Percentiles rank a stretch among this genome's conserved stretches.
These are phyloP conservation scores for Cyclostephanos tholiformis DNA, from an alignment of 108 stramenopile species.

Conservation along the genomic window DNA sequence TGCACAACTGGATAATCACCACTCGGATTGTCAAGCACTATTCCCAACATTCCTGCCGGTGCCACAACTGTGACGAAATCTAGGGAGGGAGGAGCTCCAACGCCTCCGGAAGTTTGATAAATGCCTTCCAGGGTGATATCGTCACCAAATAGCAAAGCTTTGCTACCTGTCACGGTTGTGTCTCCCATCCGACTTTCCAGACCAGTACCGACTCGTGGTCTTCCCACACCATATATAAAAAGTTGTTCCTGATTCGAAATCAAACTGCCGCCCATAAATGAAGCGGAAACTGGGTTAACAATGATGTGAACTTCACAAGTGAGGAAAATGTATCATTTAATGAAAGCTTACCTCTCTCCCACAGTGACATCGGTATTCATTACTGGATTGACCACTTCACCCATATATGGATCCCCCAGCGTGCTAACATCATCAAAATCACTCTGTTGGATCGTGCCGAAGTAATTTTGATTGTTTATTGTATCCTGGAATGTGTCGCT, in stretches of 20 bases:
- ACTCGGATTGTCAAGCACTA: conserved; percentile 86
- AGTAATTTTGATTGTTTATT: neutral
- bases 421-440: conserved; percentile 78
- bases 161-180: conserved; percentile 25
- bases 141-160: conserved; percentile 37
- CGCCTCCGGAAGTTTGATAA: conserved; percentile 15
- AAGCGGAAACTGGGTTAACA: neutral
- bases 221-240: conserved; percentile 35
- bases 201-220: conserved; percentile 6
- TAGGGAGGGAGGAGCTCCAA: conserved; percentile 17
- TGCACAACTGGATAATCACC: conserved; percentile 79
- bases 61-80: conserved; percentile 42
- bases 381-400: conserved; percentile 39
- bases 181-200: conserved; percentile 29
- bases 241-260: conserved; percentile 31
- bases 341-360: conserved; percentile 16
- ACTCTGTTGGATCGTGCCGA: conserved; percentile 46
- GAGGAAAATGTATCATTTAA: neutral
- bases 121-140: conserved; percentile 44
- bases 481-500: neutral
- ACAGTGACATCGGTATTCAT: conserved; percentile 47
- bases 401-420: conserved; percentile 80
- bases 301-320: neutral
- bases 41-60: conserved; percentile 76
- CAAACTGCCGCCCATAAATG: conserved; percentile 10